A percentile compares a stretch with the other conserved stretches of the same genome.
These are phyloP conservation scores for Sanguinoderma infundibulare DNA, from an alignment of 1,284 basidiomycete genomes.

Conservation along the genomic window DNA sequence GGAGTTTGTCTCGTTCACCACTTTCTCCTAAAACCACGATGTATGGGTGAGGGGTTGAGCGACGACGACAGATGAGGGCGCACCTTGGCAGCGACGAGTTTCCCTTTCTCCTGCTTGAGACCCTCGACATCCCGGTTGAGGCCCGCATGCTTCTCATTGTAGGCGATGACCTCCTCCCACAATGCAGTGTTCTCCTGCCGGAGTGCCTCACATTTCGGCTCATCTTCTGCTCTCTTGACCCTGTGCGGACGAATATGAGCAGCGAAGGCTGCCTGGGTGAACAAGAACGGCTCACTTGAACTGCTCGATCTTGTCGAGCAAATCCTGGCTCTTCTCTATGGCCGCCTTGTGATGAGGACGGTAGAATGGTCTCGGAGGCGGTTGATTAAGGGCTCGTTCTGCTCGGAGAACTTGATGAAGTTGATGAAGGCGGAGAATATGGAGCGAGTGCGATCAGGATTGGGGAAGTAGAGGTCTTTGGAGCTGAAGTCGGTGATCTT, in stretches of 20 bases:
- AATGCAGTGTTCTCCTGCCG: conserved; percentile 65
- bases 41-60: too few species aligned
- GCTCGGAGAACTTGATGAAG: conserved; percentile 87
- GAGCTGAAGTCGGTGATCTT: conserved; percentile 78
- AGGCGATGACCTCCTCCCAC: conserved; percentile 65
- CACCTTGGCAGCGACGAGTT: conserved; percentile 56
- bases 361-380: conserved; percentile 64
- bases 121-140: conserved; percentile 64
- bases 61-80: too few species aligned
- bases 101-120: conserved; percentile 70
- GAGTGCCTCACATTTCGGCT: conserved; percentile 68
- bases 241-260: conserved; percentile 43
- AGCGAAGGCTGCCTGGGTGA: background rate
- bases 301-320: conserved; percentile 57
- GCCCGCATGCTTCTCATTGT: conserved; percentile 66
- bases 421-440: conserved; percentile 90
- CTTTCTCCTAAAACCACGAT: conserved; percentile 63
- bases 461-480: conserved; percentile 75
- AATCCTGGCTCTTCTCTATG: conserved; percentile 51
- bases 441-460: conserved; percentile 69
- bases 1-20: conserved; percentile 60
- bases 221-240: conserved; percentile 69
- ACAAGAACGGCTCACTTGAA: conserved; percentile 58
- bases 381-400: conserved; percentile 64
- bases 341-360: conserved; percentile 57